A percentile compares a stretch with the other conserved stretches of the same genome.
phyloP scores from a whole-genome alignment of 495 filamentous ascomycete genomes.

The Lasiosphaeria ovina region DNA sequence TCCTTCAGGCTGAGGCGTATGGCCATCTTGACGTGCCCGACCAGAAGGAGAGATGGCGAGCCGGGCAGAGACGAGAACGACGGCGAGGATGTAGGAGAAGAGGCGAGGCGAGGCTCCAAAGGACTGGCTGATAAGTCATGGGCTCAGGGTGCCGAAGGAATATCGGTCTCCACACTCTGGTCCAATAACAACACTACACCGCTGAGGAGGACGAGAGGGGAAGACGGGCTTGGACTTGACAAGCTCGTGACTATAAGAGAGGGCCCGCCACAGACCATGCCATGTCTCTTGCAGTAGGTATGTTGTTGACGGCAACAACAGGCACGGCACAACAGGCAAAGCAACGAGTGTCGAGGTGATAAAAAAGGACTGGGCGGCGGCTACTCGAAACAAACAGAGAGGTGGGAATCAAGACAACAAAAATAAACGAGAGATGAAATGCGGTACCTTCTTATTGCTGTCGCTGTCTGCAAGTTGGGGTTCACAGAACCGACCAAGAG shows the following conservation, averaged over 20 bases:
- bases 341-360: slow-evolving; percentile 3
- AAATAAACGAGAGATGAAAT: slow-evolving; percentile 12
- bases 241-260: neutral
- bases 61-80: neutral
- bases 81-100: neutral
- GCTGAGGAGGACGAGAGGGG: neutral
- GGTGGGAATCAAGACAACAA: neutral
- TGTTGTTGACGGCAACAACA: neutral
- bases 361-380: slow-evolving; percentile 30
- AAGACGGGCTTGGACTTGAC: too few relatives aligned
- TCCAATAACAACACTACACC: neutral
- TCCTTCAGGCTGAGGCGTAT: slow-evolving; percentile 40
- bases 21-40: slow-evolving; percentile 7
- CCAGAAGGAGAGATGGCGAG: neutral
- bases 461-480: neutral
- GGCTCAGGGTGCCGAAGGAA: neutral
- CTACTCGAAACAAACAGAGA: neutral
- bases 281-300: neutral
- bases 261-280: neutral
- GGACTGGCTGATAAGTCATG: neutral
- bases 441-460: neutral
- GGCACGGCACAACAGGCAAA: slow-evolving; percentile 8
- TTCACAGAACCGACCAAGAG: neutral
- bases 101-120: neutral
- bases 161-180: neutral